Percentiles rank a stretch among this genome's conserved stretches.
These are phyloP conservation scores for Eragrostis nindensis DNA, from an alignment of 176 grass and related monocot species.

Conservation along the genomic window DNA sequence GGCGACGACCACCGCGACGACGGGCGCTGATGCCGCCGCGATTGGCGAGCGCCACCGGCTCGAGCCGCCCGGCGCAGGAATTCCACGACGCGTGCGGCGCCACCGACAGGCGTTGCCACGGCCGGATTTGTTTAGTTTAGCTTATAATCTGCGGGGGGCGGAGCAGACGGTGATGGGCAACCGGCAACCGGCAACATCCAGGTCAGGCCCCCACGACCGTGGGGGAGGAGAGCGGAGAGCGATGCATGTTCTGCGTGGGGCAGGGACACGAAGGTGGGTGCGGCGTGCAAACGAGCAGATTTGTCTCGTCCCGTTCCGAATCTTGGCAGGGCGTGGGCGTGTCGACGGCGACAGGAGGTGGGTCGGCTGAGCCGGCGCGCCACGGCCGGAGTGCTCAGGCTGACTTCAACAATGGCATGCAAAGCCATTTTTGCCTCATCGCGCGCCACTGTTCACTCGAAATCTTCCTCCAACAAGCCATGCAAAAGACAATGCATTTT, in stretches of 20 bases:
- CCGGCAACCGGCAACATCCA: neutral
- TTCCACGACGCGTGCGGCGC: constrained; percentile 20
- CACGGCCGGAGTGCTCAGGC: too few species aligned
- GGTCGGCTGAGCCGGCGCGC: too few species aligned
- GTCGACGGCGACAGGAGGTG: constrained; percentile 10
- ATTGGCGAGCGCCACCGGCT: neutral
- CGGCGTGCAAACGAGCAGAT: constrained; percentile 36
- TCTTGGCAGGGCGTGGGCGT: constrained; percentile 38
- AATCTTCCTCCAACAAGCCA: too few species aligned
- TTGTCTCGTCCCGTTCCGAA: constrained; percentile 30
- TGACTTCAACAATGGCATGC: too few species aligned
- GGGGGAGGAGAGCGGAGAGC: neutral
- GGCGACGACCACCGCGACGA: neutral
- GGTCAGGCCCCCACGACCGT: constrained; percentile 20
- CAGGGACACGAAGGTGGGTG: constrained; percentile 11
- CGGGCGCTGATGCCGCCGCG: neutral
- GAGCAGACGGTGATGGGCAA: constrained; percentile 14
- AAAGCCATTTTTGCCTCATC: too few species aligned
- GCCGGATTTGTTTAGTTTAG: constrained; percentile 36
- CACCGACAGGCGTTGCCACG: neutral
- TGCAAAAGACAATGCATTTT: too few species aligned
- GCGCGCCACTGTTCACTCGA: too few species aligned
- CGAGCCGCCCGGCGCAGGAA: neutral
- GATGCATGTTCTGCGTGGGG: constrained; percentile 6
- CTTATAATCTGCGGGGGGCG: neutral